Conservation (phyloP, 371 early-diverging fungal genomes). For the Lichtheimia ramosa region DNA sequence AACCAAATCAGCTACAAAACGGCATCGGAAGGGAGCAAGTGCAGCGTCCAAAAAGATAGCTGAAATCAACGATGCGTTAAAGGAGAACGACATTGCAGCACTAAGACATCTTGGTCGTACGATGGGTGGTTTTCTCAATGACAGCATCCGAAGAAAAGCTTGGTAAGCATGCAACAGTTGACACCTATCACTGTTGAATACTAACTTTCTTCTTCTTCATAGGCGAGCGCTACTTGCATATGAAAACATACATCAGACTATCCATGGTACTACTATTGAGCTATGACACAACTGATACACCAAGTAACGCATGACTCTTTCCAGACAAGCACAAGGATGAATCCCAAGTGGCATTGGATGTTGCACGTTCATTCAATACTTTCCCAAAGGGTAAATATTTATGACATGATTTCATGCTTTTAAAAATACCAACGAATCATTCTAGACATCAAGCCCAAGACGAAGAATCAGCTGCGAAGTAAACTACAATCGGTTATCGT, state of each 20-base stretch:
- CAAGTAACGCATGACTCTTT: neutral
- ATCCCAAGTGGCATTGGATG: conserved; percentile 6
- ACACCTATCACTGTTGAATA: neutral
- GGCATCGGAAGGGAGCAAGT: neutral
- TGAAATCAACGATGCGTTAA: conserved; percentile 55
- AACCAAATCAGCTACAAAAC: no score
- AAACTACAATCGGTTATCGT: conserved; percentile 30
- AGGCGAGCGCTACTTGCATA: conserved; percentile 7
- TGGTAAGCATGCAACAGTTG: conserved; percentile 38
- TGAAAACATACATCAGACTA: neutral
- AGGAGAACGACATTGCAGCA: conserved; percentile 35
- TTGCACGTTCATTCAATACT: conserved; percentile 7
- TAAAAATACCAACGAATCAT: no score
- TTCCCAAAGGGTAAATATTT: conserved; percentile 7
- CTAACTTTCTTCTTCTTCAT: neutral
- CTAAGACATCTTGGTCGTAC: conserved; percentile 51
- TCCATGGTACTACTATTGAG: no score
- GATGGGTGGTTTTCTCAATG: conserved; percentile 52
- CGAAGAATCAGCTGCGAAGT: conserved; percentile 30
- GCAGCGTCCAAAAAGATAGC: neutral
- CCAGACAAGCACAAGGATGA: conserved; percentile 12
- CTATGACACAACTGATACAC: no score
- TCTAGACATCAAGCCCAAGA: neutral
- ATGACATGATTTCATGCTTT: neutral
- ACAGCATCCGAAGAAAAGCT: conserved; percentile 48